Conservation (phyloP, 225 moss, liverwort and hornwort genomes). For the Physcomitrellopsis africana region DNA sequence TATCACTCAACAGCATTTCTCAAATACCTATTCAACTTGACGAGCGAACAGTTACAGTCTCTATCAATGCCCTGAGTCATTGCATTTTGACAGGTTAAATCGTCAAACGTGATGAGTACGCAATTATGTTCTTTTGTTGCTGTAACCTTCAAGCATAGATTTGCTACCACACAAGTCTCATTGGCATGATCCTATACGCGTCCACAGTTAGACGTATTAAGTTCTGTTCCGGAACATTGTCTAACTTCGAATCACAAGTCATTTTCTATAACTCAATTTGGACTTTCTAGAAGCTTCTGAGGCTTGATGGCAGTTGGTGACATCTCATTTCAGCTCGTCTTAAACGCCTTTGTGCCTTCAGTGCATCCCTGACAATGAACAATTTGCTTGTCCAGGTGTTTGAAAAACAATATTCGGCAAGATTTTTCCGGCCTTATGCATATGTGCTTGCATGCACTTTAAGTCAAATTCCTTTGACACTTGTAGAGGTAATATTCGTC, state of each 20-base stretch:
- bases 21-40: constrained; percentile 85
- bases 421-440: constrained; percentile 72
- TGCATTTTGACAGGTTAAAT: neutral
- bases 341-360: neutral
- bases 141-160: neutral
- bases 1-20: constrained; percentile 79
- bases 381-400: constrained; percentile 59
- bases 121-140: neutral
- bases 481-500: constrained; percentile 62
- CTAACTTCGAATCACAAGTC: neutral
- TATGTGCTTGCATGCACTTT: constrained; percentile 75
- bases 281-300: neutral
- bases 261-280: neutral
- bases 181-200: neutral
- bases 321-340: neutral
- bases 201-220: neutral
- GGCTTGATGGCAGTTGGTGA: neutral
- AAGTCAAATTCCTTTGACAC: constrained; percentile 75
- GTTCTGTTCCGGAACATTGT: neutral
- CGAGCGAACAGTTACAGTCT: constrained; percentile 63
- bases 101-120: neutral
- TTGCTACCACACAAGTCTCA: neutral
- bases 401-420: constrained; percentile 80
- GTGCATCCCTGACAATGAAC: constrained; percentile 7
- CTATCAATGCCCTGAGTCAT: neutral